phyloP scores from a whole-genome alignment of 1,284 basidiomycete genomes.

The Violaceomyces palustris region DNA sequence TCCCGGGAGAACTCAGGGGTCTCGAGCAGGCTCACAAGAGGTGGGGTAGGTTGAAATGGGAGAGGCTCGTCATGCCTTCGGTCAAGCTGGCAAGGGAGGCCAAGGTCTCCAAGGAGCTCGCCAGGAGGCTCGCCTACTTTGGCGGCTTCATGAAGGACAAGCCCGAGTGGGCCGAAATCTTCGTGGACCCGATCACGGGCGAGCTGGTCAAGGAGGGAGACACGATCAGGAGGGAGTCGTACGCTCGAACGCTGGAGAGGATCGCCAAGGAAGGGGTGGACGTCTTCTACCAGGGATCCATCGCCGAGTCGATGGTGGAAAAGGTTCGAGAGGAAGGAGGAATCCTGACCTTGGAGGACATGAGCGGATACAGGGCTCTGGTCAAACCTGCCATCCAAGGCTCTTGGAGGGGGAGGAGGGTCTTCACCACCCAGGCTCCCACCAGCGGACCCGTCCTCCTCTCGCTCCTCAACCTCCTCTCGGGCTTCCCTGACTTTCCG shows the following conservation, averaged over 20 bases:
- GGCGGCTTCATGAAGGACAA: slow-evolving; percentile 54
- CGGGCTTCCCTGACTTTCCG: slow-evolving; percentile 21
- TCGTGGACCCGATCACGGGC: slow-evolving; percentile 55
- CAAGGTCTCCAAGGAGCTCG: slow-evolving; percentile 36
- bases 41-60: slow-evolving; percentile 49
- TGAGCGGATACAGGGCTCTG: slow-evolving; percentile 64
- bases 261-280: slow-evolving; percentile 38
- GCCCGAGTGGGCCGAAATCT: slow-evolving; percentile 33
- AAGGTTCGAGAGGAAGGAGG: slow-evolving; percentile 68
- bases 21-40: slow-evolving; percentile 43
- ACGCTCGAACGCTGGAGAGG: slow-evolving; percentile 33
- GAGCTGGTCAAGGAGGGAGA: slow-evolving; percentile 56
- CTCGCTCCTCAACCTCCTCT: slow-evolving; percentile 46
- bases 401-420: slow-evolving; percentile 67
- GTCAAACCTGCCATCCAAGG: slow-evolving; percentile 71
- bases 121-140: slow-evolving; percentile 16
- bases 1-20: slow-evolving; percentile 52
- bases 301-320: slow-evolving; percentile 67
- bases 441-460: slow-evolving; percentile 50
- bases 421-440: slow-evolving; percentile 69
- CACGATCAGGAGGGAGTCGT: slow-evolving; percentile 26
- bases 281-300: slow-evolving; percentile 60
- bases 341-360: slow-evolving; percentile 67
- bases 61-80: slow-evolving; percentile 42
- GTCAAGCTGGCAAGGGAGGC: slow-evolving; percentile 42